Conservation (phyloP, 2,329 filamentous ascomycete genomes). For the Colletotrichum lini region DNA sequence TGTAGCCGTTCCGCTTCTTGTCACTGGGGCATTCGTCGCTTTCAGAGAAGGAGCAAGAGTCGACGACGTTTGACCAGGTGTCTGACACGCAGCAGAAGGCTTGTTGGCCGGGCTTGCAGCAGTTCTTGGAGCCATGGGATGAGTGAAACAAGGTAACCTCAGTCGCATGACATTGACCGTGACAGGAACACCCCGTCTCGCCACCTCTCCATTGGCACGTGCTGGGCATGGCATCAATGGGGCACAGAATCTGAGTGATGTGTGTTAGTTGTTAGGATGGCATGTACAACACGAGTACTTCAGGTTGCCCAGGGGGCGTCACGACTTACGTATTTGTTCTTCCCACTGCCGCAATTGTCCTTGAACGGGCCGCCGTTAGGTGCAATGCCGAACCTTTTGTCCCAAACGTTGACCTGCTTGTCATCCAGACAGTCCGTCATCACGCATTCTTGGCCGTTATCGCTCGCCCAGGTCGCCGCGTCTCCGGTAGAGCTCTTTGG, state of each 20-base stretch:
- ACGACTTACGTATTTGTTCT: conserved; percentile 12
- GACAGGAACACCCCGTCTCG: conserved; percentile 23
- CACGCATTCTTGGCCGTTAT: conserved; percentile 20
- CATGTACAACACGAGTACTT: too few species aligned
- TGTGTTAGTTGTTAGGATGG: too few species aligned
- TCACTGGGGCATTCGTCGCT: conserved; percentile 5
- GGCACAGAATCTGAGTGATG: conserved; percentile 33
- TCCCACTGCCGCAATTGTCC: conserved; percentile 4
- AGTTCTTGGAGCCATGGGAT: not conserved
- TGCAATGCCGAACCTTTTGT: not conserved
- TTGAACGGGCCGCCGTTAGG: conserved; percentile 12
- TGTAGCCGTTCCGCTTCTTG: not conserved
- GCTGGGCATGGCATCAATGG: conserved; percentile 11
- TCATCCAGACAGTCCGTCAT: conserved; percentile 7
- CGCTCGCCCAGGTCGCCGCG: conserved; percentile 9
- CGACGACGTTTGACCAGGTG: conserved; percentile 1
- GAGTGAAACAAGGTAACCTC: conserved; percentile 25
- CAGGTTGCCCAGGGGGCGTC: too few species aligned
- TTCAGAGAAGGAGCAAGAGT: not conserved
- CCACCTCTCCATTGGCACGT: conserved; percentile 39
- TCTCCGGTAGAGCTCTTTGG: too few species aligned
- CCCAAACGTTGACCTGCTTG: not conserved
- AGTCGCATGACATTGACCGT: conserved; percentile 40
- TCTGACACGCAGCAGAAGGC: conserved; percentile 8
- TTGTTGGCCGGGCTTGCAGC: not conserved